Conservation (phyloP, 805 yeast genomes). For the Kodamaea leandrae region DNA sequence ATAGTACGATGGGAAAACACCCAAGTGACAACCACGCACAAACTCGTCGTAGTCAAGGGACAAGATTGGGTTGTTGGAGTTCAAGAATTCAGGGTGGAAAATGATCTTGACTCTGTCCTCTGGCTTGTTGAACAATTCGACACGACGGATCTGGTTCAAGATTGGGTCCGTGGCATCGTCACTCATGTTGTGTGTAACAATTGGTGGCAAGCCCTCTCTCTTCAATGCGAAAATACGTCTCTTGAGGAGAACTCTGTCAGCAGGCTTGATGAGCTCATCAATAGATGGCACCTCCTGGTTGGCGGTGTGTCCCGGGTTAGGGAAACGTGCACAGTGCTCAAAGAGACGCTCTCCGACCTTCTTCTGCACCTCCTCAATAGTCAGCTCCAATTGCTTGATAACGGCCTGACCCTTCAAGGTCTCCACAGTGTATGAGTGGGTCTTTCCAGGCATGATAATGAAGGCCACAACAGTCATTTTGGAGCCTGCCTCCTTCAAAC, state of each 20-base stretch:
- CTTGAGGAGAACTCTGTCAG: slow-evolving; percentile 85
- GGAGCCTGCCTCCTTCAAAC: slow-evolving; percentile 75
- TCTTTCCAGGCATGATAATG: slow-evolving; percentile 96
- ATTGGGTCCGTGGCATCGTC: slow-evolving; percentile 92
- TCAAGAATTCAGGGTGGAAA: slow-evolving; percentile 96
- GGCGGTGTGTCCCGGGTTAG: slow-evolving; percentile 40
- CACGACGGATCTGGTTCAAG: slow-evolving; percentile 85
- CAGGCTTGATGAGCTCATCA: slow-evolving; percentile 78
- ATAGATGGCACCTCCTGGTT: slow-evolving; percentile 65
- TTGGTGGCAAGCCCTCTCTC: slow-evolving; percentile 87
- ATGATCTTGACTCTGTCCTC: slow-evolving; percentile 91
- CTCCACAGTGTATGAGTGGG: slow-evolving; percentile 92
- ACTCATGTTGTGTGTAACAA: slow-evolving; percentile 94
- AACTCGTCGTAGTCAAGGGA: slow-evolving; percentile 95
- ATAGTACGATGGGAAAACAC: slow-evolving; percentile 96
- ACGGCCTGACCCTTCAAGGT: slow-evolving; percentile 96
- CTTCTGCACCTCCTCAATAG: slow-evolving; percentile 84
- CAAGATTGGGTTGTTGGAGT: slow-evolving; percentile 90
- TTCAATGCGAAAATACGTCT: slow-evolving; percentile 91
- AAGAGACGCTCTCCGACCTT: slow-evolving; percentile 83
- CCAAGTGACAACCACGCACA: slow-evolving; percentile 96
- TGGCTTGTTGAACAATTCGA: slow-evolving; percentile 84
- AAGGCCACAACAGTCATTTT: slow-evolving; percentile 94
- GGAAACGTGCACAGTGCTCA: slow-evolving; percentile 79
- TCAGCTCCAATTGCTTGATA: slow-evolving; percentile 81